A percentile compares a stretch with the other conserved stretches of the same genome.
Evolutionary conservation across 306 rosid genomes (phyloP).

Genomic region (Luffa acutangula): DNA sequence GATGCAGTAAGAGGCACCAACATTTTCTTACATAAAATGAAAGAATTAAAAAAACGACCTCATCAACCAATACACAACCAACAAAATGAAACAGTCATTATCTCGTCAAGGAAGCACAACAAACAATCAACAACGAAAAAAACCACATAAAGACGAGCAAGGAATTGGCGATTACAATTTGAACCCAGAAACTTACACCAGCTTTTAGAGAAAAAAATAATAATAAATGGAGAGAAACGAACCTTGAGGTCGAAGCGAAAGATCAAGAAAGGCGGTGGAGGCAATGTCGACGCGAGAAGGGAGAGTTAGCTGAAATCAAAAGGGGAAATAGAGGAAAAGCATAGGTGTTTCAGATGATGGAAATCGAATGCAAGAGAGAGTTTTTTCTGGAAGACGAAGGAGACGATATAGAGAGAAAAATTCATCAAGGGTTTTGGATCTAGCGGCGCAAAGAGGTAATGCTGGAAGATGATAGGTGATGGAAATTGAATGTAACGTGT

Average conservation of each 20-base stretch:
- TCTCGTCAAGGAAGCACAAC: not conserved
- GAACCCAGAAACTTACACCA: not conserved
- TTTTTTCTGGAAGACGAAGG: no score
- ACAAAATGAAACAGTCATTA: not conserved
- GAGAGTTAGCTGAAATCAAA: no score
- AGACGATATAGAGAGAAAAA: no score
- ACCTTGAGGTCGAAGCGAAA: slow-evolving; percentile 66
- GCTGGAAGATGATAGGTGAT: no score
- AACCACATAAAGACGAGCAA: not conserved
- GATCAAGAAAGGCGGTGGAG: slow-evolving; percentile 66
- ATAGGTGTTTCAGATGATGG: no score
- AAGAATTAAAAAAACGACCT: not conserved
- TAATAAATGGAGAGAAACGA: not conserved
- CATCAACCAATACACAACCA: not conserved
- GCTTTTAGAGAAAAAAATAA: not conserved
- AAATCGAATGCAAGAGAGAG: no score
- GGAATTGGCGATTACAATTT: not conserved
- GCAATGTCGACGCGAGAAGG: slow-evolving; percentile 65
- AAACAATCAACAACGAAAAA: not conserved
- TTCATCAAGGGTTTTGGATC: no score
- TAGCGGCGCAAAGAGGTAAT: no score
- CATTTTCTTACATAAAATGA: slow-evolving; percentile 35
- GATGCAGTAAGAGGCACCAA: slow-evolving; percentile 94
- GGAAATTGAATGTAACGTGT: no score
- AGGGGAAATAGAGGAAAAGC: no score